phyloP scores from a whole-genome alignment of 2,329 filamentous ascomycete genomes.

The Camillea tinctor region DNA sequence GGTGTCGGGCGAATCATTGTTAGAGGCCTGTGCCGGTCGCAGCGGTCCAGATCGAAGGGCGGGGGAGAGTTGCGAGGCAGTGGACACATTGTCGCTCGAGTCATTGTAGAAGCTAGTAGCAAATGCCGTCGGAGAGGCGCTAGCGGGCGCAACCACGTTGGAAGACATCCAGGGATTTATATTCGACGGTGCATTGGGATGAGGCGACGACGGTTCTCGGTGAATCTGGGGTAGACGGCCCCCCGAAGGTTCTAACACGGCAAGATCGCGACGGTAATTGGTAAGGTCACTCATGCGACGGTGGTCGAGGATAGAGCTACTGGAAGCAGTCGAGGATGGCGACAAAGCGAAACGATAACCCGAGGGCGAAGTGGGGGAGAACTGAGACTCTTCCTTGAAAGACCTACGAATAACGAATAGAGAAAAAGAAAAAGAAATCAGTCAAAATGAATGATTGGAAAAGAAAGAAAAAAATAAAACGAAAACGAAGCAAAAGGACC shows the following conservation, averaged over 20 bases:
- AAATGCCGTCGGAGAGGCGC: constrained; percentile 37
- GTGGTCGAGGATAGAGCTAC: constrained; percentile 54
- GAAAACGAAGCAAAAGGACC: no score
- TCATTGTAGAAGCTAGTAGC: constrained; percentile 70
- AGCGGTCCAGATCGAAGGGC: constrained; percentile 57
- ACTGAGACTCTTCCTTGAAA: constrained; percentile 43
- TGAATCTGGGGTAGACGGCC: constrained; percentile 58
- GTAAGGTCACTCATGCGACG: constrained; percentile 60
- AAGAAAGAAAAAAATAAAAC: no score
- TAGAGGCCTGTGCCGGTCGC: constrained; percentile 29
- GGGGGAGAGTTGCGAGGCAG: constrained; percentile 66
- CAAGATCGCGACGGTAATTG: constrained; percentile 71
- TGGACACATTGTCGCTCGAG: constrained; percentile 67
- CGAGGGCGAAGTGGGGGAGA: constrained; percentile 49
- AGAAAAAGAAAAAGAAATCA: constrained; percentile 18
- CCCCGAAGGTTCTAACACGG: constrained; percentile 63
- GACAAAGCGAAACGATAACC: constrained; percentile 44
- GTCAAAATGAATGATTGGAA: no score
- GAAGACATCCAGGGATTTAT: constrained; percentile 59
- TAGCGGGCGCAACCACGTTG: constrained; percentile 36
- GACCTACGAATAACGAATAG: constrained; percentile 25
- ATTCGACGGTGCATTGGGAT: constrained; percentile 51
- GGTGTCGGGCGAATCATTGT: constrained; percentile 60
- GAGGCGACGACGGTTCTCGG: constrained; percentile 57
- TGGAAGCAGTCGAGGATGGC: constrained; percentile 41